phyloP scores from a whole-genome alignment of 208 protist genomes.

The Leishmania guyanensis region DNA sequence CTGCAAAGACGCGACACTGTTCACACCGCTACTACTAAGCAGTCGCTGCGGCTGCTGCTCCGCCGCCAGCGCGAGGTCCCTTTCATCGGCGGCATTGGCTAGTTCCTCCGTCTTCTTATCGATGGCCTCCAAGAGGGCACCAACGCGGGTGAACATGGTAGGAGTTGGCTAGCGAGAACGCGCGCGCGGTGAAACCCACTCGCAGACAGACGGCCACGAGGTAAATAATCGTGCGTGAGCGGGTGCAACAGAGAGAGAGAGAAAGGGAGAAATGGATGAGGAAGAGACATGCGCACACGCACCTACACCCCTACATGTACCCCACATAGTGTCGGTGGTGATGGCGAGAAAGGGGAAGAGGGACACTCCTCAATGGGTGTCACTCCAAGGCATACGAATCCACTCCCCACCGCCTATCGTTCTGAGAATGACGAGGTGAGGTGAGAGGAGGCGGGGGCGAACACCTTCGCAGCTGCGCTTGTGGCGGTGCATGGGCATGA shows the following conservation, averaged over 20 bases:
- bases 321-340: neutral
- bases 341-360: neutral
- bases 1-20: neutral
- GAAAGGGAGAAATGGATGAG: neutral
- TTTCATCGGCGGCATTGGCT: slow-evolving; percentile 25
- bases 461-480: neutral
- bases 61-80: slow-evolving; percentile 14
- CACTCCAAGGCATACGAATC: neutral
- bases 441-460: neutral
- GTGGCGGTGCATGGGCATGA: neutral
- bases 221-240: neutral
- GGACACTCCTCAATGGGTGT: neutral
- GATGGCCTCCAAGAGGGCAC: slow-evolving; percentile 45
- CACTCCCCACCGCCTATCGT: neutral
- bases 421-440: neutral
- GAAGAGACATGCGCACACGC: neutral
- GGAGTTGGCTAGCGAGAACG: neutral
- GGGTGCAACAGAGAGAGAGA: neutral
- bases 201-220: neutral
- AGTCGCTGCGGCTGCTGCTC: slow-evolving; percentile 8
- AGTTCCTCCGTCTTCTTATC: slow-evolving; percentile 40
- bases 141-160: slow-evolving; percentile 29
- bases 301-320: slow-evolving; percentile 5
- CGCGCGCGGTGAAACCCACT: neutral
- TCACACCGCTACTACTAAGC: neutral